phyloP scores from a whole-genome alignment of 2,329 filamentous ascomycete species.

The Rugonectria rugulosa region DNA sequence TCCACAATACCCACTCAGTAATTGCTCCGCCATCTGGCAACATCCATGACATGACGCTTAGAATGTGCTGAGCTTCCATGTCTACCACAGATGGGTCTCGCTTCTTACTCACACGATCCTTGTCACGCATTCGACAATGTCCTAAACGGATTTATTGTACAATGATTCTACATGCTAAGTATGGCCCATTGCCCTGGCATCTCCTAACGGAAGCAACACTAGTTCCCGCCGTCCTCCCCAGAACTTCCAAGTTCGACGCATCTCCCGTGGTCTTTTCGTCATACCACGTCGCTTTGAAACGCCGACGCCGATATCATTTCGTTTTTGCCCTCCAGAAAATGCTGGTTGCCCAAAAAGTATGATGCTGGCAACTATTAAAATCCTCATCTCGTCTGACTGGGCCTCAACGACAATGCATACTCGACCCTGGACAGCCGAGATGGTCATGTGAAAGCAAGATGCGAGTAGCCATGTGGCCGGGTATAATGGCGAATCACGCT shows the following conservation, averaged over 20 bases:
- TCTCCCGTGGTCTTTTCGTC: not conserved
- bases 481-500: conserved; percentile 39
- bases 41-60: no score
- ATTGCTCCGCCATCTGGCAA: no score
- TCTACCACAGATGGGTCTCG: no score
- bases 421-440: conserved; percentile 17
- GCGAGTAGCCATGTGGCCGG: conserved; percentile 38
- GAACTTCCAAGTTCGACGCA: conserved; percentile 13
- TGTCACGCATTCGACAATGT: no score
- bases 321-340: conserved; percentile 1
- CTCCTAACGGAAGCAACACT: conserved; percentile 15
- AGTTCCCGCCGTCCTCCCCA: conserved; percentile 15
- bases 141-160: conserved; percentile 29
- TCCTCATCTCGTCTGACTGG: conserved; percentile 22
- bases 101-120: no score
- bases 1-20: no score
- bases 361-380: conserved; percentile 29
- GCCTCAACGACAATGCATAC: conserved; percentile 25
- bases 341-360: conserved; percentile 22
- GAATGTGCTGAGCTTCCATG: no score
- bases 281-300: conserved; percentile 4
- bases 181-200: conserved; percentile 21
- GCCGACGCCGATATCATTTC: conserved; percentile 6
- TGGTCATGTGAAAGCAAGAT: conserved; percentile 30
- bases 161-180: conserved; percentile 28